These are phyloP conservation scores for Haplographium delicatum DNA, from an alignment of 495 filamentous ascomycete genomes.

Conservation along the genomic window DNA sequence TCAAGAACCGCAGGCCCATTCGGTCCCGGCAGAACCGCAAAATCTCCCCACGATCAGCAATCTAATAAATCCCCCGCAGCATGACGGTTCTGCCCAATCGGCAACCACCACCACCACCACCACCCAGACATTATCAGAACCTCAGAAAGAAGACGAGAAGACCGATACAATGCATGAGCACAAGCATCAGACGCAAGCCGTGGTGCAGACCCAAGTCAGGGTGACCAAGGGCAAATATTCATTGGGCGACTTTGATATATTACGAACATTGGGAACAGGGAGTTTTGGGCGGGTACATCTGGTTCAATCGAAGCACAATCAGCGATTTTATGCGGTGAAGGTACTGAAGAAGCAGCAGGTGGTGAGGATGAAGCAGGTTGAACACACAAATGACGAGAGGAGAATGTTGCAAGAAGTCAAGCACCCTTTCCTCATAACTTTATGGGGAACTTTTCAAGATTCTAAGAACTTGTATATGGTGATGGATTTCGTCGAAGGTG, in stretches of 20 bases:
- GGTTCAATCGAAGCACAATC: constrained; percentile 94
- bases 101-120: no score
- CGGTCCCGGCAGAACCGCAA: constrained; percentile 36
- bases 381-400: constrained; percentile 97
- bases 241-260: constrained; percentile 77
- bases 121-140: not conserved
- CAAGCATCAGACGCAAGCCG: constrained; percentile 23
- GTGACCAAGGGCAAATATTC: constrained; percentile 98
- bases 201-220: constrained; percentile 40
- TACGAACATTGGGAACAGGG: constrained; percentile 89
- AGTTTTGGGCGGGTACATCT: constrained; percentile 96
- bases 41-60: constrained; percentile 66
- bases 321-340: constrained; percentile 96
- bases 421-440: constrained; percentile 92
- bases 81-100: constrained; percentile 26
- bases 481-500: constrained; percentile 99
- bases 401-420: constrained; percentile 92
- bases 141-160: not conserved
- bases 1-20: constrained; percentile 30
- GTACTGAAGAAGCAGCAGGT: constrained; percentile 98
- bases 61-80: constrained; percentile 53
- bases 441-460: constrained; percentile 98
- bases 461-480: constrained; percentile 97
- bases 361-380: constrained; percentile 99
- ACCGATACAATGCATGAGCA: constrained; percentile 14